Percentiles rank a stretch among this genome's conserved stretches.
Evolutionary conservation across 2,329 filamentous ascomycete species (phyloP).

Genomic region (Pseudocercospora pini-densiflorae): DNA sequence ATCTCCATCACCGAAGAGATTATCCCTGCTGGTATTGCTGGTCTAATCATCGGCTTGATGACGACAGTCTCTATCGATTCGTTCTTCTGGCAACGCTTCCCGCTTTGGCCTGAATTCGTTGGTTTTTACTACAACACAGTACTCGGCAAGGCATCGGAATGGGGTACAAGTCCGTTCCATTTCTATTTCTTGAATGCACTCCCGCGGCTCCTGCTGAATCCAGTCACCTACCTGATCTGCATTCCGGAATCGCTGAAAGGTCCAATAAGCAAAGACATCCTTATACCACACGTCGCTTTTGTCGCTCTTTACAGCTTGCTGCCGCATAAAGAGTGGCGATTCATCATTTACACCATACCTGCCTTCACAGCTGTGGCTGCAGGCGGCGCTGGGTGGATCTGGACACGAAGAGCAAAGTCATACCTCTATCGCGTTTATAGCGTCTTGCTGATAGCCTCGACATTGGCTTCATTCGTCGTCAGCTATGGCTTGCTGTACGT

Average conservation of each 20-base stretch:
- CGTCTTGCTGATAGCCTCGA: conserved; percentile 61
- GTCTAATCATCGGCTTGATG: conserved; percentile 68
- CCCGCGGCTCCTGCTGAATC: conserved; percentile 83
- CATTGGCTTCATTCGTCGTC: conserved; percentile 62
- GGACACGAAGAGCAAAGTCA: conserved; percentile 64
- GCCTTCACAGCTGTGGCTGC: conserved; percentile 78
- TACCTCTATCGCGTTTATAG: conserved; percentile 60
- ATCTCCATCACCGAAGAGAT: conserved; percentile 62
- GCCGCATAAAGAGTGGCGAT: conserved; percentile 95
- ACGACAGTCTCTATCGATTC: conserved; percentile 80
- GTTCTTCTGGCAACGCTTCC: conserved; percentile 83
- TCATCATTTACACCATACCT: conserved; percentile 88
- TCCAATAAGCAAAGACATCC: conserved; percentile 54
- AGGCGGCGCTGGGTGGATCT: conserved; percentile 71
- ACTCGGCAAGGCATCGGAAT: conserved; percentile 78
- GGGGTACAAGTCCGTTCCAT: conserved; percentile 85
- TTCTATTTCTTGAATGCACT: conserved; percentile 85
- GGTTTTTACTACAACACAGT: conserved; percentile 93
- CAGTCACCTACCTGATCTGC: conserved; percentile 61
- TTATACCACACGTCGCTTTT: conserved; percentile 73
- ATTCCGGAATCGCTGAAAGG: conserved; percentile 59
- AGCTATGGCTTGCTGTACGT: conserved; percentile 73
- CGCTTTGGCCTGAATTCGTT: conserved; percentile 85
- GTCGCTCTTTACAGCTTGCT: conserved; percentile 81
- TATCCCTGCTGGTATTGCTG: conserved; percentile 67